Evolutionary conservation across 495 filamentous ascomycete species (phyloP).

Genomic region (Talaromyces thailandensis): DNA sequence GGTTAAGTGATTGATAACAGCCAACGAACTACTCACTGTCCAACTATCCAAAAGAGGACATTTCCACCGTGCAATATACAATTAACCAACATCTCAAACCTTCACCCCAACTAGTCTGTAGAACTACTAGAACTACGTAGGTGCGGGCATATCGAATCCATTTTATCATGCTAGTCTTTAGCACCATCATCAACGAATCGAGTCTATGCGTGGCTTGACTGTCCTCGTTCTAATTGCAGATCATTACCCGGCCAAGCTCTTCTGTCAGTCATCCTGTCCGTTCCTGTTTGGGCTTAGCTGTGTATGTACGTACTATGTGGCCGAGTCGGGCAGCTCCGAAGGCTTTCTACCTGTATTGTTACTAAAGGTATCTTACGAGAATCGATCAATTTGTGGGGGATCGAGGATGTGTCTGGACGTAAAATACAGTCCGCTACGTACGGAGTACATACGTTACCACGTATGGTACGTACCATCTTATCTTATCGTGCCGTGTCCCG

Average conservation of each 20-base stretch:
- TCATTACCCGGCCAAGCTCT: background rate
- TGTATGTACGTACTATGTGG: background rate
- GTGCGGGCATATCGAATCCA: background rate
- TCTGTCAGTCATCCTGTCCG: background rate
- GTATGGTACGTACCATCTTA: background rate
- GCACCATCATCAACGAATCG: background rate
- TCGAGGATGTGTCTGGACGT: background rate
- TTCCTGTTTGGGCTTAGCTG: background rate
- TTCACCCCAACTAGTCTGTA: background rate
- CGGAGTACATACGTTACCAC: too few relatives aligned
- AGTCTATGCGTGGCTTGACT: background rate
- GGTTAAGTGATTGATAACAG: background rate
- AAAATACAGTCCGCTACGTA: background rate
- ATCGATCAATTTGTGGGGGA: background rate
- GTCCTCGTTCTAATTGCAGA: constrained; percentile 2
- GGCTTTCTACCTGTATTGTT: background rate
- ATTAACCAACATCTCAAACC: background rate
- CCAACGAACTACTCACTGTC: background rate
- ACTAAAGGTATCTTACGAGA: background rate
- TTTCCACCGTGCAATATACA: background rate
- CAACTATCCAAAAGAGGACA: background rate
- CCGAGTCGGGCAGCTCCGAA: background rate
- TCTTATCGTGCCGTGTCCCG: constrained; percentile 1
- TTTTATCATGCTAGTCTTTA: background rate
- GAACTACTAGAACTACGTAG: too few relatives aligned